Conservation (phyloP, 495 filamentous ascomycete species). For the Choiromyces venosus region DNA sequence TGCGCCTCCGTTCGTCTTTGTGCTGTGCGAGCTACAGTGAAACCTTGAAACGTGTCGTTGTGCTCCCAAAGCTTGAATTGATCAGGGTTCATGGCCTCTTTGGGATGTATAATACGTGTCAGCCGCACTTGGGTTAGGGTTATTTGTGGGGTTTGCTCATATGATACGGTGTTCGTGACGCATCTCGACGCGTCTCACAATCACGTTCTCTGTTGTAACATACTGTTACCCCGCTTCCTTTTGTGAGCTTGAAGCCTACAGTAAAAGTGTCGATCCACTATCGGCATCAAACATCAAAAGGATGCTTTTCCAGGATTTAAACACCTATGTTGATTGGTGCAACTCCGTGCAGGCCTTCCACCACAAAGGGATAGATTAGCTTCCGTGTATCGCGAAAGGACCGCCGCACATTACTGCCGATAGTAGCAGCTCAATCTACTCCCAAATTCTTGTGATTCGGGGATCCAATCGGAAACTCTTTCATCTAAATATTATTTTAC, state of each 20-base stretch:
- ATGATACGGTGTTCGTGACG: neutral
- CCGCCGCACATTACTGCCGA: no score
- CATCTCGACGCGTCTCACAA: neutral
- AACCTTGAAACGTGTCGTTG: constrained; percentile 3
- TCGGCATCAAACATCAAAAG: no score
- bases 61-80: neutral
- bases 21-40: neutral
- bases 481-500: neutral
- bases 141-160: neutral
- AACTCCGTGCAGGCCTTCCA: neutral
- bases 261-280: no score
- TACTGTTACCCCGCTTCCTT: neutral
- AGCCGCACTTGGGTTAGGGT: constrained; percentile 1
- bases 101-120: neutral
- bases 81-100: neutral
- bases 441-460: no score
- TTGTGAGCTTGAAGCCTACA: neutral
- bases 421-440: no score
- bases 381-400: neutral
- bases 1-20: neutral
- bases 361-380: neutral
- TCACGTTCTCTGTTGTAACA: neutral
- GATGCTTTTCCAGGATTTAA: no score
- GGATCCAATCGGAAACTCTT: neutral
- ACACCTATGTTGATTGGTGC: neutral